These are phyloP conservation scores for Torulaspora globosa DNA, from an alignment of 1,139 yeast species.

Conservation along the genomic window DNA sequence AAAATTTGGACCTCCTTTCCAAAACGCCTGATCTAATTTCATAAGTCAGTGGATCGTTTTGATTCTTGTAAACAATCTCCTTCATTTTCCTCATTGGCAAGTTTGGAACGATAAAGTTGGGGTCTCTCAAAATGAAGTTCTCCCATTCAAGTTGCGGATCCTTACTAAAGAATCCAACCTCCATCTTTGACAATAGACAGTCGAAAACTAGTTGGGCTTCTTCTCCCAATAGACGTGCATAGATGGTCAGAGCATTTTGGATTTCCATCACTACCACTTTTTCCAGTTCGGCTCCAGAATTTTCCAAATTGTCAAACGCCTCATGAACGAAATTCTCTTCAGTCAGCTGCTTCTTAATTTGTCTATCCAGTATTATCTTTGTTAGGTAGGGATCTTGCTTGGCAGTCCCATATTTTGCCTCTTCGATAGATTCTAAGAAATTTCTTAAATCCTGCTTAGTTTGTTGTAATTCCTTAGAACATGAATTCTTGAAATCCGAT, in stretches of 20 bases:
- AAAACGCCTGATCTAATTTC: slow-evolving; percentile 76
- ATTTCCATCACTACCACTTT: slow-evolving; percentile 81
- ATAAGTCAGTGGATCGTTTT: slow-evolving; percentile 63
- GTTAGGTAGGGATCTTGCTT: slow-evolving; percentile 74
- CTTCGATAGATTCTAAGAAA: slow-evolving; percentile 47
- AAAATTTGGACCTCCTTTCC: slow-evolving; percentile 85
- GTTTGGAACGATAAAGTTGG: slow-evolving; percentile 71
- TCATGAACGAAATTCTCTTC: slow-evolving; percentile 87
- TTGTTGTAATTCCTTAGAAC: slow-evolving; percentile 61
- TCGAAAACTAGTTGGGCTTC: slow-evolving; percentile 68
- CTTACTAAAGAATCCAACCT: slow-evolving; percentile 69
- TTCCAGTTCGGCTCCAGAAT: slow-evolving; percentile 84
- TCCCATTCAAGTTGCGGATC: slow-evolving; percentile 89
- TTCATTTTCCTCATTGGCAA: slow-evolving; percentile 63
- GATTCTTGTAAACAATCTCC: slow-evolving; percentile 63
- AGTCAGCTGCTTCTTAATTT: slow-evolving; percentile 66
- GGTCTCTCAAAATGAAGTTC: slow-evolving; percentile 66
- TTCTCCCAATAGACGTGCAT: slow-evolving; percentile 61
- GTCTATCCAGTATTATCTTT: slow-evolving; percentile 67
- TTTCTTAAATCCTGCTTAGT: slow-evolving; percentile 52
- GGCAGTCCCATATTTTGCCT: slow-evolving; percentile 37
- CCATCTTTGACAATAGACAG: slow-evolving; percentile 60
- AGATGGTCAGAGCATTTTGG: slow-evolving; percentile 72
- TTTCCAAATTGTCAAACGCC: slow-evolving; percentile 81
- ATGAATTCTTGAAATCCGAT: slow-evolving; percentile 76